Evolutionary conservation across 371 early-diverging fungal genomes (phyloP), one percentile per base, ranked within the genome.

Genomic region (Rhizopus stolonifer): DNA sequence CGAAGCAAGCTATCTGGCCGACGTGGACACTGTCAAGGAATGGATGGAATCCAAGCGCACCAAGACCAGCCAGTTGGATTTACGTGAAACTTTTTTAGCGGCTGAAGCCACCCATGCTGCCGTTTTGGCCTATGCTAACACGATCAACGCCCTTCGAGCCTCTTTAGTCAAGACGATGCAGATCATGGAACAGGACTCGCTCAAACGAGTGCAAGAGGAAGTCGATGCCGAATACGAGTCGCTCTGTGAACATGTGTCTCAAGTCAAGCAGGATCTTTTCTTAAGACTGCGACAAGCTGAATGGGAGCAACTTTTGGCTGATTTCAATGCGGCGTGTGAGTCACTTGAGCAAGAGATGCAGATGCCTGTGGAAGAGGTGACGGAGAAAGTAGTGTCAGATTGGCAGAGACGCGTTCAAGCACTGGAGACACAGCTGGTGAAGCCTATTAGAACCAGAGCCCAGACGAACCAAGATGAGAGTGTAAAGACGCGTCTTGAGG

Each of bases 1-100:
- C 0, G 64, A 67, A 13, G 63, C 61, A n/a, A 54, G 67, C 7
- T 77, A 70, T 10, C 31, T 61, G 21, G 46, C 61, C 1, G 72
- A 77, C 43, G 71, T 67, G 1, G 32, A 39, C 6, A 56, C 34
- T n/a, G 59, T 71, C 13, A 32, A 57, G 10, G 64, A 52, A 26
- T 77, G 77, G 77, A 71, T 73, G 2, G 17, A 47, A 25, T 23
- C 44, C 10, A 53, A 54, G 23, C 15, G 39, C 15, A 9, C 1
- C 1, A 22, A 6, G 14, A 13, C 48, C 21, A 49, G 52, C 3
- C 23, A 26, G 3, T 38, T 51, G 21, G 47, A 46, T n/a, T 22
- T 32, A 14, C 39, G 3, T 15, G 52, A 34, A 6, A 33, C 54
- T 8, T 25, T 42, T 1, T 42, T 26, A 13, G 25, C 43, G 1